Evolutionary conservation across 2,329 filamentous ascomycete genomes (phyloP).

Genomic region (Hansfordia pulvinata): DNA sequence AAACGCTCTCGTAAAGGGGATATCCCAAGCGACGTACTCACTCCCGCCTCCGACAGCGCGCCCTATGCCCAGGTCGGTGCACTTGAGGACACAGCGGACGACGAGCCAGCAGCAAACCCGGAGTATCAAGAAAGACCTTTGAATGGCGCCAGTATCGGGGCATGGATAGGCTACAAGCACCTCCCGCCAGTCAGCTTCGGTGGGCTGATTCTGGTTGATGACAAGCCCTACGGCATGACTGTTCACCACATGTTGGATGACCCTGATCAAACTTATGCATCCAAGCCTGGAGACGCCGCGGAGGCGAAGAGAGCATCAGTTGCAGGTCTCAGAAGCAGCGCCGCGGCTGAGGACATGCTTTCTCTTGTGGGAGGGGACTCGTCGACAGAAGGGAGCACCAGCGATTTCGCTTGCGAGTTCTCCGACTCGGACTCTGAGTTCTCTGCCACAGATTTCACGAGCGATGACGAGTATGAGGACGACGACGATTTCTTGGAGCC

Average conservation of each 20-base stretch:
- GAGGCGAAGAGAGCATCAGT: conserved; percentile 7
- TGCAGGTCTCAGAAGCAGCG: conserved; percentile 11
- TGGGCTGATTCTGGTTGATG: conserved; percentile 73
- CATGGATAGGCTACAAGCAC: conserved; percentile 74
- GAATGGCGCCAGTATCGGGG: conserved; percentile 87
- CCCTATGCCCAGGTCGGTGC: conserved; percentile 21
- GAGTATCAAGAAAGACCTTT: conserved; percentile 66
- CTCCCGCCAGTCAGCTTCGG: conserved; percentile 85
- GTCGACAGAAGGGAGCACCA: conserved; percentile 26
- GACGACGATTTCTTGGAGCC: conserved; percentile 42
- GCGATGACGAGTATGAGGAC: conserved; percentile 35
- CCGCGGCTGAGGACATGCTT: conserved; percentile 7
- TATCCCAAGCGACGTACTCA: no score
- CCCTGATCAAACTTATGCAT: conserved; percentile 31
- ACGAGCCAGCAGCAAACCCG: conserved; percentile 44
- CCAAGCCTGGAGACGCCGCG: no score
- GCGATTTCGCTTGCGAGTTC: conserved; percentile 46
- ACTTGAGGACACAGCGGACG: conserved; percentile 23
- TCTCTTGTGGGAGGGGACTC: conserved; percentile 19
- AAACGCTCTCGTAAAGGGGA: conserved; percentile 42
- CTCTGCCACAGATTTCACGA: conserved; percentile 26
- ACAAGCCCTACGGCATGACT: conserved; percentile 81
- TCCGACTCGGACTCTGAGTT: conserved; percentile 41
- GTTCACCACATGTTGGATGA: conserved; percentile 93
- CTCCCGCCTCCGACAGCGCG: conserved; percentile 26